Conservation (phyloP, 192 early-diverging fungal species). For the Entomortierella lignicola region DNA sequence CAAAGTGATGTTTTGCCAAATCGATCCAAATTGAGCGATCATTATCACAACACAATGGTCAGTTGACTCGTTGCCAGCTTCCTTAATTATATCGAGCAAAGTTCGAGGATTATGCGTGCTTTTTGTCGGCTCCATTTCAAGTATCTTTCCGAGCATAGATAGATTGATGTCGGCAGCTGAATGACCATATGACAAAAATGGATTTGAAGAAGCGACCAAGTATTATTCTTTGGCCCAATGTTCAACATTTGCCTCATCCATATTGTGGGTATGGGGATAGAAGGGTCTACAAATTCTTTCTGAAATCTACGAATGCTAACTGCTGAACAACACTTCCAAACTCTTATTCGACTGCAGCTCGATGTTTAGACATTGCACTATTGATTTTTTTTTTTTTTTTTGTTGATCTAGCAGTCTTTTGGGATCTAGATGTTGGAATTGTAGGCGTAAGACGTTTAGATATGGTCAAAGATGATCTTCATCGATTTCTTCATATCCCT, state of each 20-base stretch:
- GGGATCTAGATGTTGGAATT: no score
- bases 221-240: constrained; percentile 20
- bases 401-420: no score
- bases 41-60: constrained; percentile 28
- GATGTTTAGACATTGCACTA: no score
- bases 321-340: no score
- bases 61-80: constrained; percentile 1
- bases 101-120: constrained; percentile 17
- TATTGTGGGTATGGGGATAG: constrained; percentile 1
- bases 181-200: constrained; percentile 23
- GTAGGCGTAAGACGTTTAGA: no score
- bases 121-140: constrained; percentile 29
- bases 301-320: no score
- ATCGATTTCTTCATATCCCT: no score
- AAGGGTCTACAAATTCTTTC: no score
- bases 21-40: constrained; percentile 43
- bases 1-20: constrained; percentile 38
- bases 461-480: no score
- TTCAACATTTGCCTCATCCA: constrained; percentile 21
- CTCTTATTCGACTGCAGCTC: no score
- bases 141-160: constrained; percentile 32
- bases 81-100: constrained; percentile 22
- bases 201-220: constrained; percentile 34
- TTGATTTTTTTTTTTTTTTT: no score
- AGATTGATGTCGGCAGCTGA: constrained; percentile 18